phyloP scores from a whole-genome alignment of 352 stramenopile genomes.

The Thraustochytrium sp. region DNA sequence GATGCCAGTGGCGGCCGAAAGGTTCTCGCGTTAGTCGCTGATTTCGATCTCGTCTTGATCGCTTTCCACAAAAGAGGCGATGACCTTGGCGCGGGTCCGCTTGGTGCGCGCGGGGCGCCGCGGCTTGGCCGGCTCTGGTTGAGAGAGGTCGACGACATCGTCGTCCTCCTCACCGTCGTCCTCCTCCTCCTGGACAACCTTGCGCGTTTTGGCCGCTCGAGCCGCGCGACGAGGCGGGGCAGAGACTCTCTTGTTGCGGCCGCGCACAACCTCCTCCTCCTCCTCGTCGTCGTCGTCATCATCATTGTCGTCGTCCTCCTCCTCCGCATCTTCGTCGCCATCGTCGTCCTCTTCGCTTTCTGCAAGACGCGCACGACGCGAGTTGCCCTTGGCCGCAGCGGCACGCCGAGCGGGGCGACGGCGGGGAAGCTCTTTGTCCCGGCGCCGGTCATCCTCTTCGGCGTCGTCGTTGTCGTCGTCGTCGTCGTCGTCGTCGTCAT shows the following conservation, averaged over 20 bases:
- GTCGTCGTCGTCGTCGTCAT: not conserved
- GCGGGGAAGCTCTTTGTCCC: too few species aligned
- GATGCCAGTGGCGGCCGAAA: too few species aligned
- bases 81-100: not conserved
- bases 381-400: too few species aligned
- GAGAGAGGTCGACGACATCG: not conserved
- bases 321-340: not conserved
- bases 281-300: not conserved
- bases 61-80: not conserved
- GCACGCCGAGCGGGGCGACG: too few species aligned
- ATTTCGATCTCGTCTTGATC: not conserved
- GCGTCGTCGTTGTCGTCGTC: not conserved
- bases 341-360: not conserved
- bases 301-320: not conserved
- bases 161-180: not conserved
- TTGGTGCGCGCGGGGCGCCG: not conserved
- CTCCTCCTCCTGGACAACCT: not conserved
- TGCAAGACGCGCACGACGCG: too few species aligned
- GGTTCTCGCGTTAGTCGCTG: too few species aligned
- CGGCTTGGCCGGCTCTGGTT: not conserved
- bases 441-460: too few species aligned
- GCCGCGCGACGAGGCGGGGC: not conserved
- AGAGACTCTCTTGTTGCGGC: not conserved
- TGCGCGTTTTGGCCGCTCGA: too few species aligned
- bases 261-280: not conserved